Conservation (phyloP, 2,329 filamentous ascomycete species). For the Macroventuria anomochaeta region DNA sequence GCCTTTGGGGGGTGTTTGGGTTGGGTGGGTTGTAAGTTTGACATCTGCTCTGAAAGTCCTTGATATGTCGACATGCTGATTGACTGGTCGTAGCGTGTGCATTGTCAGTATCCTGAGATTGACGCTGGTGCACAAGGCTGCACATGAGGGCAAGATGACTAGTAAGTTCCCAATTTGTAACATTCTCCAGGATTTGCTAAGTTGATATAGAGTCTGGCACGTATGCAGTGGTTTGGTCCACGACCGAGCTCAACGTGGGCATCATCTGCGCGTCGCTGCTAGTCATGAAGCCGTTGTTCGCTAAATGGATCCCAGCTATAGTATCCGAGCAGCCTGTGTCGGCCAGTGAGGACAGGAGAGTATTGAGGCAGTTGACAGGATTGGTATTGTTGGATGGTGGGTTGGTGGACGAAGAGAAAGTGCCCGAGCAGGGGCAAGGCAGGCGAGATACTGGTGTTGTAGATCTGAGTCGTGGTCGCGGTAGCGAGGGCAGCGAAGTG, state of each 20-base stretch:
- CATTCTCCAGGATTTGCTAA: neutral
- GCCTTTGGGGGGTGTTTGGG: conserved; percentile 44
- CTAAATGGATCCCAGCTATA: conserved; percentile 43
- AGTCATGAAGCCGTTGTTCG: conserved; percentile 52
- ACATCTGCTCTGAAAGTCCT: too few species aligned
- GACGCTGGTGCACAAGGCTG: conserved; percentile 31
- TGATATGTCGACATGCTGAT: too few species aligned
- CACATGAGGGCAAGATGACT: conserved; percentile 26
- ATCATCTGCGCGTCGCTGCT: conserved; percentile 55
- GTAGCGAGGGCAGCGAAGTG: neutral
- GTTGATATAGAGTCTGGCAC: conserved; percentile 42
- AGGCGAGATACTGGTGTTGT: conserved; percentile 21
- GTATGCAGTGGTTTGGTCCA: conserved; percentile 51
- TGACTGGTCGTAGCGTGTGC: too few species aligned
- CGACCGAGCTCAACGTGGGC: conserved; percentile 53
- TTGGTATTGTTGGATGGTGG: conserved; percentile 12
- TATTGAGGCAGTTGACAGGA: conserved; percentile 23
- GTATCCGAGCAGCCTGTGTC: conserved; percentile 26
- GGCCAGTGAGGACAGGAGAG: conserved; percentile 22
- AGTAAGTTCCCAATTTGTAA: conserved; percentile 23
- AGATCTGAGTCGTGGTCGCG: neutral
- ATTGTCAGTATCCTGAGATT: conserved; percentile 39
- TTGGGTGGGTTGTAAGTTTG: conserved; percentile 48
- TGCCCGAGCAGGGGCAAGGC: neutral
- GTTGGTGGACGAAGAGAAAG: conserved; percentile 15